These are phyloP conservation scores for Symbiotaphrina buchneri DNA, from an alignment of 495 filamentous ascomycete genomes.

Conservation along the genomic window DNA sequence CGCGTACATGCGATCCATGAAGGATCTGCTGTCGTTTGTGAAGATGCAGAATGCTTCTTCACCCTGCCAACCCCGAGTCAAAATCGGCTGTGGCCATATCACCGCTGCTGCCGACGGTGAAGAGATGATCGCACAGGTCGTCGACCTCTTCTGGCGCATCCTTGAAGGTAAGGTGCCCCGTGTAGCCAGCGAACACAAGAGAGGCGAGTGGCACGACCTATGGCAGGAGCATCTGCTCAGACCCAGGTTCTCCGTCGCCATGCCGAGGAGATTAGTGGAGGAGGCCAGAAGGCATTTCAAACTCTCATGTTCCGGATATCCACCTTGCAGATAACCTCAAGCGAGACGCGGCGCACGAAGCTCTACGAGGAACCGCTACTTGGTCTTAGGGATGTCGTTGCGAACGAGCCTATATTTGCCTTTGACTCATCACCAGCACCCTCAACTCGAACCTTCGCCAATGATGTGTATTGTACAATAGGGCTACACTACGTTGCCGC, in stretches of 20 bases:
- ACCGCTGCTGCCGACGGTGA: conserved; percentile 10
- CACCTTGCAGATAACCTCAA: no score
- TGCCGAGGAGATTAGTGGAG: conserved; percentile 9
- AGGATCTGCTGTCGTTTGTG: conserved; percentile 10
- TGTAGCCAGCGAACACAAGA: conserved; percentile 5
- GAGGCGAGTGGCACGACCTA: conserved; percentile 10
- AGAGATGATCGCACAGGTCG: conserved; percentile 9
- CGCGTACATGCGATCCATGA: conserved; percentile 11
- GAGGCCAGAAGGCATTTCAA: conserved; percentile 9
- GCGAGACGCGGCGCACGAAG: no score
- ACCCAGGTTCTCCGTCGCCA: conserved; percentile 10
- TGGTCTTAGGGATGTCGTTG: no score
- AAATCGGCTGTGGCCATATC: conserved; percentile 11
- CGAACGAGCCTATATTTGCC: no score
- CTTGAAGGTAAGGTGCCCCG: conserved; percentile 9
- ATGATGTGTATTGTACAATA: no score
- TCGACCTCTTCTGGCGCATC: conserved; percentile 8
- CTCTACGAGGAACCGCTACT: no score
- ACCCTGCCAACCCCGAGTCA: conserved; percentile 6
- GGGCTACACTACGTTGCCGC: no score
- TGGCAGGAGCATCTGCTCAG: conserved; percentile 9
- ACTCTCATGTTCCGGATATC: no score
- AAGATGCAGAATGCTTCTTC: conserved; percentile 7
- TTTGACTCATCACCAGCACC: no score
- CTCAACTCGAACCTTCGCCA: no score